phyloP scores from a whole-genome alignment of 805 yeast genomes.

The Priceomyces carsonii region DNA sequence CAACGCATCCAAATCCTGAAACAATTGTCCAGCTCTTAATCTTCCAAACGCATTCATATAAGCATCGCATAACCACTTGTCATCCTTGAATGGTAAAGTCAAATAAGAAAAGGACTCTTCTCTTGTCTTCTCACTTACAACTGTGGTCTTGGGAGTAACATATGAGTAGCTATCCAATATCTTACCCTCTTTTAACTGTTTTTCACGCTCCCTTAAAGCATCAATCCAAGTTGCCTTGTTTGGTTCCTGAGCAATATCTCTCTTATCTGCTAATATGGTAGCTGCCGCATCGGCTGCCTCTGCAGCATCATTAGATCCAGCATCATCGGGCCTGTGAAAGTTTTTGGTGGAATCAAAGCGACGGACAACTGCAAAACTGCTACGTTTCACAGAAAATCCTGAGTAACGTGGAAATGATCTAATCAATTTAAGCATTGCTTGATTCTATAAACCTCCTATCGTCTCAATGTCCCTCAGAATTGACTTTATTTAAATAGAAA shows the following conservation, averaged over 20 bases:
- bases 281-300: conserved; percentile 76
- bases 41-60: conserved; percentile 92
- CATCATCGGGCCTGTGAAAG: conserved; percentile 32
- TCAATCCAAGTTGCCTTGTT: conserved; percentile 79
- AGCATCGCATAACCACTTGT: conserved; percentile 77
- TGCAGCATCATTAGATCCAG: conserved; percentile 50
- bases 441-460: too few species aligned
- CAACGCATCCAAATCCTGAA: conserved; percentile 90
- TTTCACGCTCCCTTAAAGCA: conserved; percentile 73
- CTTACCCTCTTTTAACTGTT: conserved; percentile 72
- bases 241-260: conserved; percentile 40
- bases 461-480: too few species aligned
- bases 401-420: too few species aligned
- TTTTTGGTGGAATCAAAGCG: conserved; percentile 11
- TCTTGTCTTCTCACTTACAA: conserved; percentile 70
- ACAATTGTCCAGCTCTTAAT: conserved; percentile 86
- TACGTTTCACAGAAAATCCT: too few species aligned
- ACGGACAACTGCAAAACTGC: too few species aligned
- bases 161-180: conserved; percentile 69
- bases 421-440: conserved; percentile 2
- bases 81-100: conserved; percentile 80
- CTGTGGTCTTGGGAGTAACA: conserved; percentile 69
- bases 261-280: conserved; percentile 62
- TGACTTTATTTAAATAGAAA: too few species aligned
- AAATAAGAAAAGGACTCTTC: conserved; percentile 73